Evolutionary conservation across 495 filamentous ascomycete species (phyloP), one percentile per base, ranked within the genome.

Genomic region (Aspergillus biplanus): DNA sequence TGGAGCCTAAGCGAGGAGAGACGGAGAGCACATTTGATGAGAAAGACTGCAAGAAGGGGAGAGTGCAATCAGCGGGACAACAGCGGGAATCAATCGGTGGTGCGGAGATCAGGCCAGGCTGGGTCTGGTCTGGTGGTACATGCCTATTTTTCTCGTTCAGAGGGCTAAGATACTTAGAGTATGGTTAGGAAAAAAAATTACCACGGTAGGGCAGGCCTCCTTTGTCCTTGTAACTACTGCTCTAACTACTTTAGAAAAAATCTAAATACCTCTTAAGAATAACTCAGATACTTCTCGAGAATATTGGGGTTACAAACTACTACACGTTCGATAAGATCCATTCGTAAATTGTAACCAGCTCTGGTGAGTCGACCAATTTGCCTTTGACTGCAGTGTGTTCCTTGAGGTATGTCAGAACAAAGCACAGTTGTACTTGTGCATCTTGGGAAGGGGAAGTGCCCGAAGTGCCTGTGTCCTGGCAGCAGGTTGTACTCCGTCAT

Each of bases 1-100:
- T 7, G 11, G 33, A 37, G 58, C 49, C 55, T 49, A 58, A 66
- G 52, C 55, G 58, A 68, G 48, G 57, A 53, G 35, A 52, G 31
- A 37, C 7, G 33, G 55, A 8, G 34, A n/a, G 18, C 44, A 42
- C 42, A 47, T 52, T 42, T 8, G 33, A 52, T 56, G 63, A 46
- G 35, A 39, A 18, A 59, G 16, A 15, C 11, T 16, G 46, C 39
- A 35, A 48, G 52, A 42, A 46, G 37, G n/a, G 37, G 57, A 27
- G 21, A 27, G 21, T 21, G 33, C 16, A 33, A 56, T 32, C 32
- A 52, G 58, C 47, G 47, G 47, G 47, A 50, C 47, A 50, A 50
- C 47, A 50, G 27, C 47, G 47, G 16, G n/a, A 49, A 46, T 52
- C 49, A 35, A 56, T 57, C 31, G 57, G 56, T 53, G 46, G 62